Evolutionary conservation across 768 basidiomycete genomes (phyloP).

Genomic region (Tulasnella sp.): DNA sequence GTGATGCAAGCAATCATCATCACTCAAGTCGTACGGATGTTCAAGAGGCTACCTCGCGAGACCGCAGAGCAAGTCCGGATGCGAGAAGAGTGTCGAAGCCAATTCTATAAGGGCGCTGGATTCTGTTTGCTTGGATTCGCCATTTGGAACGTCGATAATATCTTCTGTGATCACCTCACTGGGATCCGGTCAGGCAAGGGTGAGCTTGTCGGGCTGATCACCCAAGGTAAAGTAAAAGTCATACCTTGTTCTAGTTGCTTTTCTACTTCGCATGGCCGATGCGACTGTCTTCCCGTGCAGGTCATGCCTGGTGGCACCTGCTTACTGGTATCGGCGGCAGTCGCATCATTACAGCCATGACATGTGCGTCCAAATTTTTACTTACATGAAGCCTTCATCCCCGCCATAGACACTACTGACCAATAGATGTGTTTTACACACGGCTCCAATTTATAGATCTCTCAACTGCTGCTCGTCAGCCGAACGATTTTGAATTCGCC

Average conservation of each 20-base stretch:
- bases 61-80: neutral
- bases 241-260: too few species aligned
- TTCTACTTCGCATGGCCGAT: neutral
- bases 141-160: slow-evolving; percentile 31
- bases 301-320: slow-evolving; percentile 21
- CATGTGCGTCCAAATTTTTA: slow-evolving; percentile 1
- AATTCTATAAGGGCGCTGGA: slow-evolving; percentile 21
- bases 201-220: slow-evolving; percentile 12
- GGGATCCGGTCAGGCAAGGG: slow-evolving; percentile 1
- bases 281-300: neutral
- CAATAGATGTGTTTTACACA: too few species aligned
- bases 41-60: slow-evolving; percentile 16
- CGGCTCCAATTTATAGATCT: slow-evolving; percentile 12
- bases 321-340: slow-evolving; percentile 17
- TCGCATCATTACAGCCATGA: slow-evolving; percentile 14
- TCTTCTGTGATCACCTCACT: slow-evolving; percentile 25
- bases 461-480: neutral
- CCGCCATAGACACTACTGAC: too few species aligned
- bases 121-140: slow-evolving; percentile 26
- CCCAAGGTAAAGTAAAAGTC: slow-evolving; percentile 9
- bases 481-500: slow-evolving; percentile 11
- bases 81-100: slow-evolving; percentile 16
- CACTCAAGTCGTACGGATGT: slow-evolving; percentile 18
- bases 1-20: slow-evolving; percentile 22
- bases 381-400: neutral